Evolutionary conservation across 2,329 filamentous ascomycete species (phyloP).

Genomic region (Cytospora leucostoma): DNA sequence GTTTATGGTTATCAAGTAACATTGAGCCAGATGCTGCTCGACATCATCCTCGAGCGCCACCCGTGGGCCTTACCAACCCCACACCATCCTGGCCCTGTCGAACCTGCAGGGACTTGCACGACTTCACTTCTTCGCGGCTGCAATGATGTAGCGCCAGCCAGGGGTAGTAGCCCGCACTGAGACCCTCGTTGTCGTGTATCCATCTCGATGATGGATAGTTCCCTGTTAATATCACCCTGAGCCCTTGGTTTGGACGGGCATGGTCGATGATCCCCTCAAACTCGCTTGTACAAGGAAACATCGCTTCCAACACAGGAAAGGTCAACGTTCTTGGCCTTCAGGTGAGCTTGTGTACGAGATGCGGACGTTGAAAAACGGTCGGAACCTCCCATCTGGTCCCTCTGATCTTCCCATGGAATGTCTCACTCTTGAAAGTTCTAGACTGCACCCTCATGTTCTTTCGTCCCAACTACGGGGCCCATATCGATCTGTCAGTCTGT

Average conservation of each 20-base stretch:
- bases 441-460: background rate
- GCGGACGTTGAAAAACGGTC: constrained; percentile 5
- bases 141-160: constrained; percentile 20
- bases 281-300: background rate
- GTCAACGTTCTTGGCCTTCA: too few relatives aligned
- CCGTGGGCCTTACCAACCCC: constrained; percentile 2
- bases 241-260: background rate
- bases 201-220: background rate
- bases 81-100: constrained; percentile 1
- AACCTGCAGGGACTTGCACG: background rate
- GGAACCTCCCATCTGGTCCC: background rate
- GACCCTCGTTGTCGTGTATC: constrained; percentile 1
- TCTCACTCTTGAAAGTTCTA: background rate
- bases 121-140: background rate
- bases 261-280: constrained; percentile 4
- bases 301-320: too few relatives aligned
- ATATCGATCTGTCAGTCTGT: constrained; percentile 1
- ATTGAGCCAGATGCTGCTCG: constrained; percentile 4
- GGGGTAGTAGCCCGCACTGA: background rate
- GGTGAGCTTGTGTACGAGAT: background rate
- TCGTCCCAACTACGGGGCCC: background rate
- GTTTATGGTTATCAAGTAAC: constrained; percentile 19
- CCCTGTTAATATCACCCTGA: too few relatives aligned
- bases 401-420: background rate
- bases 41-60: constrained; percentile 15